These are phyloP conservation scores for Cladobotryum mycophilum DNA, from an alignment of 2,329 filamentous ascomycete genomes.

Conservation along the genomic window DNA sequence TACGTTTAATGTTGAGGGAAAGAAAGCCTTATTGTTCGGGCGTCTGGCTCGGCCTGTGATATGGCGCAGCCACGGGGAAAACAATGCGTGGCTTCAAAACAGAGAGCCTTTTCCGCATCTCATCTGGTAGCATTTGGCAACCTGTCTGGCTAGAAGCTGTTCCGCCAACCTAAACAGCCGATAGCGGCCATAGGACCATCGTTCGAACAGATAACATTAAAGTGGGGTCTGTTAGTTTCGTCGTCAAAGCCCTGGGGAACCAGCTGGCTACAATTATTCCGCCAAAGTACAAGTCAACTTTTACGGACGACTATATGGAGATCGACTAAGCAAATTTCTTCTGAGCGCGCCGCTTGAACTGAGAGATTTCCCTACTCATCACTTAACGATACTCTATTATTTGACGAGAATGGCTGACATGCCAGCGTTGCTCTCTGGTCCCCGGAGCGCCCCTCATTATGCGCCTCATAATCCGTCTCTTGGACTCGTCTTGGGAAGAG, in stretches of 20 bases:
- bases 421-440: slow-evolving; percentile 57
- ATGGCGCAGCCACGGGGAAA: too few relatives aligned
- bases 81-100: too few relatives aligned
- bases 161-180: slow-evolving; percentile 48
- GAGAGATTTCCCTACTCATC: slow-evolving; percentile 33
- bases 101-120: too few relatives aligned
- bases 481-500: slow-evolving; percentile 30
- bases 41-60: too few relatives aligned
- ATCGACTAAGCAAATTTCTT: slow-evolving; percentile 13
- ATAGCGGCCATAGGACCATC: slow-evolving; percentile 53
- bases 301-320: slow-evolving; percentile 41
- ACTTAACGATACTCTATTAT: slow-evolving; percentile 29
- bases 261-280: slow-evolving; percentile 37
- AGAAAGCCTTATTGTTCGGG: too few relatives aligned
- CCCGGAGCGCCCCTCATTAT: slow-evolving; percentile 53
- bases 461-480: slow-evolving; percentile 48
- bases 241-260: slow-evolving; percentile 44
- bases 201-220: slow-evolving; percentile 48
- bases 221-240: slow-evolving; percentile 43
- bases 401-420: slow-evolving; percentile 38
- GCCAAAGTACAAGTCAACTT: slow-evolving; percentile 51
- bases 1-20: too few relatives aligned
- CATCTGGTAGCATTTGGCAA: slow-evolving; percentile 55
- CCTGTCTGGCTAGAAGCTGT: slow-evolving; percentile 52
- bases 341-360: slow-evolving; percentile 31